These are phyloP conservation scores for Sphaerosporella brunnea DNA, from an alignment of 495 filamentous ascomycete species.

Conservation along the genomic window DNA sequence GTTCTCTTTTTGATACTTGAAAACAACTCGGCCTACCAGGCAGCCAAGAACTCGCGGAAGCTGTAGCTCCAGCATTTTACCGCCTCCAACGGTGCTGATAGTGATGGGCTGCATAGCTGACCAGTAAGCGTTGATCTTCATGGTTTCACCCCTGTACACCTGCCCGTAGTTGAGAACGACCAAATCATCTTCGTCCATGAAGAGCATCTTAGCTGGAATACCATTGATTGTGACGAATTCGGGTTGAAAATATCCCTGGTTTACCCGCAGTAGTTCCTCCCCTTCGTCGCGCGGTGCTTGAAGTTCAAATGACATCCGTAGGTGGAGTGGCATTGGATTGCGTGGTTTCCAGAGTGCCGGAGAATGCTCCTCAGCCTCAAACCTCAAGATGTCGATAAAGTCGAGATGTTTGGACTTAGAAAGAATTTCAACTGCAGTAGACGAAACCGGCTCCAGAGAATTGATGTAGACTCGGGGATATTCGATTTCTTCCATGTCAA, in stretches of 20 bases:
- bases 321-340: background rate
- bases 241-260: background rate
- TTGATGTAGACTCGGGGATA: background rate
- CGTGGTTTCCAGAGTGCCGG: background rate
- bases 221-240: constrained; percentile 6
- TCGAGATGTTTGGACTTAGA: background rate
- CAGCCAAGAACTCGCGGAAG: constrained; percentile 10
- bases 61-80: constrained; percentile 13
- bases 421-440: background rate
- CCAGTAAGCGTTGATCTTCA: constrained; percentile 4
- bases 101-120: background rate
- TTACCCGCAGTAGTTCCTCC: constrained; percentile 1
- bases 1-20: constrained; percentile 9
- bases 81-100: background rate
- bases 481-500: background rate
- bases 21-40: constrained; percentile 14
- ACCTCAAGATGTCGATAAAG: constrained; percentile 2
- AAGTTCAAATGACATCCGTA: background rate
- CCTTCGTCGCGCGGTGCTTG: background rate
- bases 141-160: background rate
- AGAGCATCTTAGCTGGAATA: background rate
- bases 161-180: constrained; percentile 4
- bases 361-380: constrained; percentile 4
- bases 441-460: background rate
- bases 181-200: constrained; percentile 2